phyloP scores from a whole-genome alignment of 164 flowering plant genomes.

The Berberis thunbergii region DNA sequence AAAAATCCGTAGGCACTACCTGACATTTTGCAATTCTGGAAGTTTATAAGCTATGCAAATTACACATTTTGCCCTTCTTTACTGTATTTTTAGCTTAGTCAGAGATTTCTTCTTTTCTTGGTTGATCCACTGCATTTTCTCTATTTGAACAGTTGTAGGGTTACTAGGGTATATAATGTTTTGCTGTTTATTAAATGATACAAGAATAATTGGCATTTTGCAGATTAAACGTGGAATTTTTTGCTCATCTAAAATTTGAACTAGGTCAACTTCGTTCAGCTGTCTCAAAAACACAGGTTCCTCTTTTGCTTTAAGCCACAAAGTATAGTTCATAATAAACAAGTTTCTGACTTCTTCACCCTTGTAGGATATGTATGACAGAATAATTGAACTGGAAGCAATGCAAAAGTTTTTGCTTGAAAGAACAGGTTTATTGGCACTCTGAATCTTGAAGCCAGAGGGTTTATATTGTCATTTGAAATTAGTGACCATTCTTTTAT shows the following conservation, averaged over 20 bases:
- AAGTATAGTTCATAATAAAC: neutral
- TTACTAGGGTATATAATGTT: too few species aligned
- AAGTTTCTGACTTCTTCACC: neutral
- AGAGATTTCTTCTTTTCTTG: too few species aligned
- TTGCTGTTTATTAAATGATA: neutral
- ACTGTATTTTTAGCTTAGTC: too few species aligned
- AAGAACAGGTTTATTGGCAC: conserved; percentile 54
- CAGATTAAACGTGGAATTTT: conserved; percentile 74
- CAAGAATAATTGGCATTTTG: conserved; percentile 9
- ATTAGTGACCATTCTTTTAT: neutral
- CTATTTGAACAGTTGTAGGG: too few species aligned
- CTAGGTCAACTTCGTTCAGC: conserved; percentile 82
- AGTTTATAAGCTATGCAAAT: too few species aligned
- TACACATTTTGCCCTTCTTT: too few species aligned
- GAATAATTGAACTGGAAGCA: conserved; percentile 77
- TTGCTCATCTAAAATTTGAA: conserved; percentile 54
- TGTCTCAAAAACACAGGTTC: conserved; percentile 77
- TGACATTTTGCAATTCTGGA: too few species aligned
- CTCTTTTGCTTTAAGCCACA: neutral
- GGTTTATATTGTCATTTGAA: neutral
- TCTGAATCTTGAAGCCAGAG: neutral
- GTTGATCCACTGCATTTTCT: too few species aligned
- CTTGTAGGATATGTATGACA: conserved; percentile 70
- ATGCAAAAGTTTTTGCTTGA: conserved; percentile 73
- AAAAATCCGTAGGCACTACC: too few species aligned